These are phyloP conservation scores for Boletus barrowsii DNA, from an alignment of 768 basidiomycete genomes.

Conservation along the genomic window DNA sequence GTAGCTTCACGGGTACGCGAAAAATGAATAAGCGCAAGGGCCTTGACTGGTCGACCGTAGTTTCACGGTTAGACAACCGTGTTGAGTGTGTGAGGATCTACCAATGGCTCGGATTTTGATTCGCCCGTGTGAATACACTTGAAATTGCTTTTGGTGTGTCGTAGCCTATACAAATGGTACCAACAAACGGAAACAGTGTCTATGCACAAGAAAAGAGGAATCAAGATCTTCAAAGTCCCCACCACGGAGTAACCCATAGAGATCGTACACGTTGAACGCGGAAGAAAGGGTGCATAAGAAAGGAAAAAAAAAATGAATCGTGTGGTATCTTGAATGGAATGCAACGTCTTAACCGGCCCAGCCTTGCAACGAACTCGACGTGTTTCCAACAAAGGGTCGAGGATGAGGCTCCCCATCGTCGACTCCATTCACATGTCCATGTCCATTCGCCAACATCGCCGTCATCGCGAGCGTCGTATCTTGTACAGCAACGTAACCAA, in stretches of 20 bases:
- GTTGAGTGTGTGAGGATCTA: neutral
- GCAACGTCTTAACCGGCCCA: constrained; percentile 23
- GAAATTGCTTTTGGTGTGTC: neutral
- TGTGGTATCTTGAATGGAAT: neutral
- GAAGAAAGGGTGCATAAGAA: neutral
- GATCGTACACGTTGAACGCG: constrained; percentile 1
- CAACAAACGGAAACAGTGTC: neutral
- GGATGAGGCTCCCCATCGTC: constrained; percentile 2
- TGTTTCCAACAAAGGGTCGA: constrained; percentile 15
- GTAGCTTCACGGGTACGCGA: neutral
- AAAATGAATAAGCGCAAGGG: no score
- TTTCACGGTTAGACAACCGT: neutral
- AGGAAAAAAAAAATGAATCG: neutral
- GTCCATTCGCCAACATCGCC: no score
- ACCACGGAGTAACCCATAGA: neutral
- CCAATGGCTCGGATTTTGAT: no score
- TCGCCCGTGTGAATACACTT: neutral
- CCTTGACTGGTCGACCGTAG: neutral
- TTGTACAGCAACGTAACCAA: constrained; percentile 11
- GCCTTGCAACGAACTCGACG: constrained; percentile 28
- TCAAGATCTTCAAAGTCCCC: constrained; percentile 18
- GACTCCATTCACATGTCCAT: neutral
- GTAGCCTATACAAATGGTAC: neutral
- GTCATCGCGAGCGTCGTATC: constrained; percentile 3
- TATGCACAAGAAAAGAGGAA: constrained; percentile 1